A percentile compares a stretch with the other conserved stretches of the same genome.
phyloP scores from a whole-genome alignment of 225 moss, liverwort and hornwort genomes.

The Polytrichum formosum region DNA sequence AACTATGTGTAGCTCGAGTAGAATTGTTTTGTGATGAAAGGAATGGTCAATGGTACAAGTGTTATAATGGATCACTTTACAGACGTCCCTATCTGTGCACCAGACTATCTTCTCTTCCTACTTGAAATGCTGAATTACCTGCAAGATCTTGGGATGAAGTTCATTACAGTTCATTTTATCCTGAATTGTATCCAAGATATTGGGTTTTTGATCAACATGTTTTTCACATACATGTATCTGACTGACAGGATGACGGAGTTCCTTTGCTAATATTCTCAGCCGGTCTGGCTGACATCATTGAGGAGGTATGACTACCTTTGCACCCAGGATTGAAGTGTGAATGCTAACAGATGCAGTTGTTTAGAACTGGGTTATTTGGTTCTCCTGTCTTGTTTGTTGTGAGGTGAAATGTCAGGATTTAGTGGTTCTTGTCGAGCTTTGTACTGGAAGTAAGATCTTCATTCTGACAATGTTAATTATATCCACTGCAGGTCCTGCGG shows the following conservation, averaged over 20 bases:
- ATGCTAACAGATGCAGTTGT: neutral
- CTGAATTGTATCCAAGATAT: too few relatives aligned
- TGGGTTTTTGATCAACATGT: too few relatives aligned
- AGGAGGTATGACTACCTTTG: constrained; percentile 46
- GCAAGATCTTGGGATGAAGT: too few relatives aligned
- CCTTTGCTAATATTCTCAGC: constrained; percentile 80
- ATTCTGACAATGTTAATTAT: neutral
- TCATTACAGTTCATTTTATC: too few relatives aligned
- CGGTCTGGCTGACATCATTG: constrained; percentile 83
- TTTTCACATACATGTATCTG: neutral
- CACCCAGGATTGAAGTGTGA: neutral
- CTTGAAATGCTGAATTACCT: too few relatives aligned
- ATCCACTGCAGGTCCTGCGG: constrained; percentile 46
- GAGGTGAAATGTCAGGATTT: too few relatives aligned
- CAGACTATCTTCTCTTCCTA: too few relatives aligned
- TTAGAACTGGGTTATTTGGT: neutral
- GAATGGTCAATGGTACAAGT: too few relatives aligned
- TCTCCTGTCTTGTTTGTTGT: neutral
- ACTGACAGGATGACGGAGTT: constrained; percentile 51
- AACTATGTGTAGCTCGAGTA: neutral
- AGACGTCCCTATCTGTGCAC: too few relatives aligned
- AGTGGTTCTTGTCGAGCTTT: neutral
- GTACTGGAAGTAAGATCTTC: neutral
- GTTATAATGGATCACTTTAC: too few relatives aligned
- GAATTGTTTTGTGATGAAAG: neutral